phyloP scores from a whole-genome alignment of 495 filamentous ascomycete genomes.

The Lasiosphaeria hispida region DNA sequence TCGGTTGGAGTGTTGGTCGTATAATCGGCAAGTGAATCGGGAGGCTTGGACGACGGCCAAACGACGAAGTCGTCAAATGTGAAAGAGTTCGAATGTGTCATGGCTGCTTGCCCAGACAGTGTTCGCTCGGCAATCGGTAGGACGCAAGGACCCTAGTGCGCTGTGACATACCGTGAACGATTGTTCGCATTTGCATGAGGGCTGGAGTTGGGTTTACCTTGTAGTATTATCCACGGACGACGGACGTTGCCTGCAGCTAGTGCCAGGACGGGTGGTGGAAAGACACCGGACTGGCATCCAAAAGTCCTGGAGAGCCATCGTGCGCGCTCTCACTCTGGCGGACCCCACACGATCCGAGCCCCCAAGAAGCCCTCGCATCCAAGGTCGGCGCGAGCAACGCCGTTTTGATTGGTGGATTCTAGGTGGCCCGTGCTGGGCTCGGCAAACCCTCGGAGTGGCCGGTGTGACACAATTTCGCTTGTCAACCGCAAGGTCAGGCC shows the following conservation, averaged over 20 bases:
- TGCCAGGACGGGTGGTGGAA: conserved; percentile 3
- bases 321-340: too few species aligned
- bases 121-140: conserved; percentile 4
- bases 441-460: not conserved
- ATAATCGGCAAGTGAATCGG: not conserved
- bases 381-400: too few species aligned
- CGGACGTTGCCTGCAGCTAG: not conserved
- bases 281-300: not conserved
- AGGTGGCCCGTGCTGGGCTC: not conserved
- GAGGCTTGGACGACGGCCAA: conserved; percentile 2
- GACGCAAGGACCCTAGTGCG: conserved; percentile 1
- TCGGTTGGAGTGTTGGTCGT: conserved; percentile 3
- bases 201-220: conserved; percentile 16
- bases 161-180: not conserved
- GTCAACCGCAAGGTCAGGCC: not conserved
- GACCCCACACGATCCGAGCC: too few species aligned
- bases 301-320: too few species aligned
- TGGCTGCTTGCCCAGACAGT: conserved; percentile 8
- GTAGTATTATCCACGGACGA: not conserved
- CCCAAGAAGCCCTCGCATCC: too few species aligned
- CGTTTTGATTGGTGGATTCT: not conserved
- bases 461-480: not conserved
- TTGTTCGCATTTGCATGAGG: conserved; percentile 4
- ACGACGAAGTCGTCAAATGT: conserved; percentile 1
- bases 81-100: conserved; percentile 5